phyloP scores from a whole-genome alignment of 441 rosid genomes.

The Aleurites moluccanus region DNA sequence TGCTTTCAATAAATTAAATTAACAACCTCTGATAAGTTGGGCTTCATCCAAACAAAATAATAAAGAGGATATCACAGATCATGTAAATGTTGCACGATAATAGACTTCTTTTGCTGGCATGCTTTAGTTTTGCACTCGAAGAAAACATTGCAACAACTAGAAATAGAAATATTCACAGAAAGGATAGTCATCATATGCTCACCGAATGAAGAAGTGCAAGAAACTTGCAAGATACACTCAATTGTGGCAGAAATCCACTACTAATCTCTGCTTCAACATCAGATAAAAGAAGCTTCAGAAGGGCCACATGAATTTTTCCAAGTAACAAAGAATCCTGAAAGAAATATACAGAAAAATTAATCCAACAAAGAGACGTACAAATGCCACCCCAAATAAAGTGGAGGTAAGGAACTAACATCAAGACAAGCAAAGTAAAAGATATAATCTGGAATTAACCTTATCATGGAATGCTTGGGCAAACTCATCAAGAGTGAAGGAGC shows the following conservation, averaged over 20 bases:
- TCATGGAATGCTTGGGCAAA: conserved; percentile 91
- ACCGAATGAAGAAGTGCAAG: conserved; percentile 92
- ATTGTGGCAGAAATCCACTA: conserved; percentile 48
- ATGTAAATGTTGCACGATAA: neutral
- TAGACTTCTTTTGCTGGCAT: neutral
- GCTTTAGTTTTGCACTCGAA: neutral
- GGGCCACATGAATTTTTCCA: conserved; percentile 84
- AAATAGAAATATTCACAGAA: neutral
- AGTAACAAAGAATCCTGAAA: conserved; percentile 85
- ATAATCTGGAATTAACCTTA: conserved; percentile 53
- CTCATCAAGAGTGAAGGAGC: conserved; percentile 84
- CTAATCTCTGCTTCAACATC: conserved; percentile 69
- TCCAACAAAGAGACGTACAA: conserved; percentile 14
- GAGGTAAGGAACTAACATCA: neutral
- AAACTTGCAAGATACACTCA: conserved; percentile 79
- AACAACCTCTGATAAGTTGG: neutral
- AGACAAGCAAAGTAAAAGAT: conserved; percentile 14
- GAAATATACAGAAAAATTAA: conserved; percentile 20
- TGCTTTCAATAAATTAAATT: neutral
- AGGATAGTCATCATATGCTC: conserved; percentile 29
- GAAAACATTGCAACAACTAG: conserved; percentile 9
- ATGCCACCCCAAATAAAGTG: neutral
- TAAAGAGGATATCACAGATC: neutral
- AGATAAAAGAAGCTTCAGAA: conserved; percentile 73
- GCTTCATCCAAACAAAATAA: neutral